Percentiles rank a stretch among this genome's conserved stretches.
phyloP scores from a whole-genome alignment of 73 alveolate genomes.

The Paraurostyla sp. region DNA sequence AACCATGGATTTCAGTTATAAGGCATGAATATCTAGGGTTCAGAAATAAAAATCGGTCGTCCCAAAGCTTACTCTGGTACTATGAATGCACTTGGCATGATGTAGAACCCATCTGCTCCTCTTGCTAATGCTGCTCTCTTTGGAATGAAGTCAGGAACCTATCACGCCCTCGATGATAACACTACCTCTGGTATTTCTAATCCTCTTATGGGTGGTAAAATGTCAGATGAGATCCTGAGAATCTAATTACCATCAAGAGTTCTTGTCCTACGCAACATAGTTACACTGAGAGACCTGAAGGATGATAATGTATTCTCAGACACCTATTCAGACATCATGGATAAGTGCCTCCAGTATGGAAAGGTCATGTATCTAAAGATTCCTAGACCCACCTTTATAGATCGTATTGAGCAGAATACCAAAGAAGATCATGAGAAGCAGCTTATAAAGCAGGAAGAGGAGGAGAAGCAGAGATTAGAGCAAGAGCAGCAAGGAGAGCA shows the following conservation, averaged over 20 bases:
- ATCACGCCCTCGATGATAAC: conserved; percentile 35
- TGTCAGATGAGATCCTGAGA: conserved; percentile 36
- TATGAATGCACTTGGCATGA: conserved; percentile 16
- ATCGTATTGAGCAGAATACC: conserved; percentile 1
- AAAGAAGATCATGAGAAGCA: conserved; percentile 35
- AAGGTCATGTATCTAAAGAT: conserved; percentile 85
- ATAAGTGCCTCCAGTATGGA: conserved; percentile 85
- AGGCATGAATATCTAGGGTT: conserved; percentile 90
- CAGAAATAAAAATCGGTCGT: conserved; percentile 93
- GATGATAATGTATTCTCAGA: conserved; percentile 89
- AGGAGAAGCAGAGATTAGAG: too few relatives aligned
- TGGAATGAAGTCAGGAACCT: conserved; percentile 20
- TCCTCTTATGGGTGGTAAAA: conserved; percentile 75
- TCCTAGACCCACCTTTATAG: conserved; percentile 81
- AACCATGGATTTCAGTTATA: conserved; percentile 92
- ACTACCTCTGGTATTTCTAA: conserved; percentile 52
- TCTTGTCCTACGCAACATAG: conserved; percentile 83
- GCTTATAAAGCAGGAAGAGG: background rate
- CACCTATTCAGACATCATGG: conserved; percentile 87
- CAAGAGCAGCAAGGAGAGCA: conserved; percentile 31
- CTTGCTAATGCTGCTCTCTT: conserved; percentile 19
- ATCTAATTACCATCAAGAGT: conserved; percentile 84
- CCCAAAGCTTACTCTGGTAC: conserved; percentile 92
- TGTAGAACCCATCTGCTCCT: conserved; percentile 16
- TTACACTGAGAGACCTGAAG: conserved; percentile 76